Evolutionary conservation across 257 asterid genomes (phyloP), one percentile per base, ranked within the genome.

Genomic region (Buddleja alternifolia): DNA sequence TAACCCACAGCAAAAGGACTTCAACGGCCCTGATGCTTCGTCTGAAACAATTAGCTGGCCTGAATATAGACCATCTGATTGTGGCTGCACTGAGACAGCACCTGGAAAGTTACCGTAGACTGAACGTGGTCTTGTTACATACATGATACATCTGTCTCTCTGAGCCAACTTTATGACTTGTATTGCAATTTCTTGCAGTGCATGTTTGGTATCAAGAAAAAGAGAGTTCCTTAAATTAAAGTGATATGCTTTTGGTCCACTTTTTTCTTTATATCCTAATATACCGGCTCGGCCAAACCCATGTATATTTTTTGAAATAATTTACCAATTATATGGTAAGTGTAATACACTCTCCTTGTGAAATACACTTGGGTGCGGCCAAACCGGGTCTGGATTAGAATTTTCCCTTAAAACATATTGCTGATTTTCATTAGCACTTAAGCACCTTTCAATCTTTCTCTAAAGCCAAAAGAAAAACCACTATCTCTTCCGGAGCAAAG

Each of bases 91-190:
- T 4, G 81, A 71, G 60, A 81, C 80, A 10, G 84, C 81, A n/a
- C 85, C 82, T 0, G 89, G 84, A 17, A 40, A 68, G 34, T 74
- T 79, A n/a, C 85, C 83, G 20, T 88, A 90, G 6, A 83, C 75
- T 12, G 97, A 88, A 6, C 90, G 90, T 0, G 88, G 89, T 53
- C 82, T 73, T 9, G 90, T 82, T 11, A 78, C 80, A 53, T 81
- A 86, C 97, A 90, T 90, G 36, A 53, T 81, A 86, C 97, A 90
- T 90, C 40, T 64, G 60, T 71, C 53, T 60, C 63, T 55, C 37
- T 44, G 7, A 21, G 37, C 36, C 50, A 34, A 48, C 14, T 24
- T 66, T 39, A 42, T 36, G 21, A 41, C 16, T 24, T 60, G 44
- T 42, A 14, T 12, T 69, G 58, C 58, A 68, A 46, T 68, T 60